Percentiles rank a stretch among this genome's conserved stretches.
Conservation (phyloP, 345 rosid genomes). For the Microthlaspi erraticum region DNA sequence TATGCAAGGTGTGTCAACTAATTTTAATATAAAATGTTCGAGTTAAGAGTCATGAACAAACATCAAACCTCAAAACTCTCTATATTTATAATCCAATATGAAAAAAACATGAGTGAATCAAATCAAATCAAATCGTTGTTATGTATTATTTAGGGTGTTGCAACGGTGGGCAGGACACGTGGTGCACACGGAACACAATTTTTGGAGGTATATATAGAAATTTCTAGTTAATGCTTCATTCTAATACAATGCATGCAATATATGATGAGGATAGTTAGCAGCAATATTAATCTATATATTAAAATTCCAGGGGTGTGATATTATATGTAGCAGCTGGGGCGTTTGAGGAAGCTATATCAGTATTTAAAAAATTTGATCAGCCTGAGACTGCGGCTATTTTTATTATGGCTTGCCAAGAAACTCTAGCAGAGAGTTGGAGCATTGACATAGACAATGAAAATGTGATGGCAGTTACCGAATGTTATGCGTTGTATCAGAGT, state of each 20-base stretch:
- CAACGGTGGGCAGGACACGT: slow-evolving; percentile 87
- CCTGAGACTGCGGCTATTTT: slow-evolving; percentile 87
- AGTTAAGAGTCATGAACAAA: not conserved
- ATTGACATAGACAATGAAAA: slow-evolving; percentile 55
- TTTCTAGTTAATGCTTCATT: not conserved
- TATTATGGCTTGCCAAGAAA: slow-evolving; percentile 73
- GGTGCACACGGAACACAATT: slow-evolving; percentile 68
- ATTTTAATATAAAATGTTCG: not conserved
- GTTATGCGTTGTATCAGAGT: slow-evolving; percentile 70
- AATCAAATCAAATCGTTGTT: not conserved
- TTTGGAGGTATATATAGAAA: slow-evolving; percentile 70
- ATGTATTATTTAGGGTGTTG: slow-evolving; percentile 56
- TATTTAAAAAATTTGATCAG: slow-evolving; percentile 66
- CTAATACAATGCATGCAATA: not conserved
- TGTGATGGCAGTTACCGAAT: slow-evolving; percentile 66
- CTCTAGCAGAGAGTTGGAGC: slow-evolving; percentile 48
- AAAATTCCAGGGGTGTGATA: slow-evolving; percentile 66
- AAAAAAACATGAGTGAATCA: no score
- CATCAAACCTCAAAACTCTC: not conserved
- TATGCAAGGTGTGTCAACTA: slow-evolving; percentile 54
- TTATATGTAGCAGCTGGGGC: slow-evolving; percentile 83
- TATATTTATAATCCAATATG: no score
- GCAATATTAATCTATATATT: not conserved
- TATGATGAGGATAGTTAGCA: not conserved
- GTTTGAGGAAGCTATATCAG: slow-evolving; percentile 72